Evolutionary conservation across 2,329 filamentous ascomycete species (phyloP).

Genomic region (Fusarium tricinctum): DNA sequence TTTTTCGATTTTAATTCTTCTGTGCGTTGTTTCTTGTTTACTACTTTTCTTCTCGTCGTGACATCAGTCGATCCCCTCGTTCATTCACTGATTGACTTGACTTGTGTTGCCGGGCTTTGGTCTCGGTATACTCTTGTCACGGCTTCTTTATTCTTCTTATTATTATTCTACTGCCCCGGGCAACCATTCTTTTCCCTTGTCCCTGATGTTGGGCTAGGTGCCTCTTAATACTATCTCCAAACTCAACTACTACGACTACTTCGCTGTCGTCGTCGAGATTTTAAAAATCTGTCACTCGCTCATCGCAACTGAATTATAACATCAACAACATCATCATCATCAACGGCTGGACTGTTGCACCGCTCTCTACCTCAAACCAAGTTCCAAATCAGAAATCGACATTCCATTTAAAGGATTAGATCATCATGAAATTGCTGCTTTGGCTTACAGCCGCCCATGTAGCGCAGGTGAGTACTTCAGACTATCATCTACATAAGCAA

Average conservation of each 20-base stretch:
- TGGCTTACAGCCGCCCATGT: conserved; percentile 41
- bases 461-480: conserved; percentile 35
- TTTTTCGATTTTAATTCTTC: conserved; percentile 32
- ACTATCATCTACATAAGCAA: background rate
- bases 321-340: background rate
- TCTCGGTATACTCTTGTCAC: conserved; percentile 30
- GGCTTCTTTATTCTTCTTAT: conserved; percentile 30
- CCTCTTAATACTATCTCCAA: conserved; percentile 19
- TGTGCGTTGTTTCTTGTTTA: conserved; percentile 31
- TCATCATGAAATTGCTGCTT: conserved; percentile 34
- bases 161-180: conserved; percentile 41
- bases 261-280: conserved; percentile 8
- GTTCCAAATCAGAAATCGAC: conserved; percentile 21
- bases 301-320: conserved; percentile 1
- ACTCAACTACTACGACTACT: conserved; percentile 1
- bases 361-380: conserved; percentile 19
- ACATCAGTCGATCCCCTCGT: conserved; percentile 34
- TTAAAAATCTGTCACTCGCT: conserved; percentile 28
- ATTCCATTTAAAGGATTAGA: background rate
- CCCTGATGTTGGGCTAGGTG: conserved; percentile 8
- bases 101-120: conserved; percentile 35
- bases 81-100: conserved; percentile 32
- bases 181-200: conserved; percentile 37
- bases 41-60: conserved; percentile 18
- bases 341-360: conserved; percentile 50